Evolutionary conservation across 2,329 filamentous ascomycete species (phyloP).

Genomic region (Trichoderma brevicompactum): DNA sequence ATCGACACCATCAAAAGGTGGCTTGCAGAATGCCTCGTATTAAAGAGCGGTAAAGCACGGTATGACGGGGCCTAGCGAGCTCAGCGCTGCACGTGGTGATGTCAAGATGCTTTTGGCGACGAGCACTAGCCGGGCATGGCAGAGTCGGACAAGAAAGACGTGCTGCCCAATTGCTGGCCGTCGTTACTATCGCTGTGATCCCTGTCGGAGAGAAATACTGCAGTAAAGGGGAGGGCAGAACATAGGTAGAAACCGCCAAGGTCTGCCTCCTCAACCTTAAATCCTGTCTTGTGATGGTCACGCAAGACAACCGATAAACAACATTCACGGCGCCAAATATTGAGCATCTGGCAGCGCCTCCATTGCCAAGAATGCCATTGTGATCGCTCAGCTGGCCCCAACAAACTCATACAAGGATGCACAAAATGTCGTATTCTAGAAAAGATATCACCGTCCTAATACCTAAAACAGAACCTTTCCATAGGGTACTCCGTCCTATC

Average conservation of each 20-base stretch:
- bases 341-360: neutral
- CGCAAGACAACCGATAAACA: neutral
- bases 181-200: neutral
- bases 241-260: neutral
- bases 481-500: neutral
- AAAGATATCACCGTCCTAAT: neutral
- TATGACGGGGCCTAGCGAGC: neutral
- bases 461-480: neutral
- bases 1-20: neutral
- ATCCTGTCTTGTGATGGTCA: neutral
- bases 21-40: constrained; percentile 1
- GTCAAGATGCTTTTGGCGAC: neutral
- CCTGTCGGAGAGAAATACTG: constrained; percentile 11
- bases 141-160: neutral
- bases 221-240: neutral
- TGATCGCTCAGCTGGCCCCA: neutral
- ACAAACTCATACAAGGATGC: neutral
- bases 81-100: constrained; percentile 9
- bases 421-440: constrained; percentile 22
- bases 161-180: neutral
- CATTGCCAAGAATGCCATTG: neutral
- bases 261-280: neutral
- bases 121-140: neutral
- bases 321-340: neutral
- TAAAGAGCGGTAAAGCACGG: neutral